Conservation (phyloP, 164 flowering plant species). For the Stephania yunnanensis region DNA sequence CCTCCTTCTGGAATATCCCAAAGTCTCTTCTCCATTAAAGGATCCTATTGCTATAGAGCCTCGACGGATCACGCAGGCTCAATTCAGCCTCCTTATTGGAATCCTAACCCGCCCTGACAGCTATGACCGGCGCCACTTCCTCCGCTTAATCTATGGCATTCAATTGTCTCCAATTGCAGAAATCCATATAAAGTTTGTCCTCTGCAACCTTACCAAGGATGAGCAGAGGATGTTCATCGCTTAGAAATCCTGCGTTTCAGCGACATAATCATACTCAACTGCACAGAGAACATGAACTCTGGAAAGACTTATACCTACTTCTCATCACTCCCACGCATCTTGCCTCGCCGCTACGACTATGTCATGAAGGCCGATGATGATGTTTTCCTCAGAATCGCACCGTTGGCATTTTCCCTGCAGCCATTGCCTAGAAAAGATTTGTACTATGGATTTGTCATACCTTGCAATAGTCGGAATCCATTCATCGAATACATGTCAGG, state of each 20-base stretch:
- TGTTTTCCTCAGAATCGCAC: slow-evolving; percentile 34
- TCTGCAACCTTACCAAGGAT: slow-evolving; percentile 56
- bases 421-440: slow-evolving; percentile 39
- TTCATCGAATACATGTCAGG: slow-evolving; percentile 62
- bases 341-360: slow-evolving; percentile 34
- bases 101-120: slow-evolving; percentile 45
- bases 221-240: slow-evolving; percentile 42
- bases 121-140: slow-evolving; percentile 57
- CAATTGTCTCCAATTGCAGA: slow-evolving; percentile 42
- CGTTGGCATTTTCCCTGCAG: slow-evolving; percentile 28
- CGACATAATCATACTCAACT: slow-evolving; percentile 57
- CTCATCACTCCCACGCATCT: slow-evolving; percentile 39
- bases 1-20: slow-evolving; percentile 14
- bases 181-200: slow-evolving; percentile 44
- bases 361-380: slow-evolving; percentile 73
- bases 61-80: background rate
- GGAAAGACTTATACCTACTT: slow-evolving; percentile 68
- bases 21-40: background rate
- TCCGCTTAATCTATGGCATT: slow-evolving; percentile 50
- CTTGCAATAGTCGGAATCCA: slow-evolving; percentile 50
- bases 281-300: slow-evolving; percentile 58
- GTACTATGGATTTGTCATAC: slow-evolving; percentile 61
- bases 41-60: background rate
- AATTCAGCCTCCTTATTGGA: slow-evolving; percentile 50
- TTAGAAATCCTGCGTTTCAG: slow-evolving; percentile 53